Conservation (phyloP, 1,139 yeast genomes). For the Suhomyces bolitotheri region DNA sequence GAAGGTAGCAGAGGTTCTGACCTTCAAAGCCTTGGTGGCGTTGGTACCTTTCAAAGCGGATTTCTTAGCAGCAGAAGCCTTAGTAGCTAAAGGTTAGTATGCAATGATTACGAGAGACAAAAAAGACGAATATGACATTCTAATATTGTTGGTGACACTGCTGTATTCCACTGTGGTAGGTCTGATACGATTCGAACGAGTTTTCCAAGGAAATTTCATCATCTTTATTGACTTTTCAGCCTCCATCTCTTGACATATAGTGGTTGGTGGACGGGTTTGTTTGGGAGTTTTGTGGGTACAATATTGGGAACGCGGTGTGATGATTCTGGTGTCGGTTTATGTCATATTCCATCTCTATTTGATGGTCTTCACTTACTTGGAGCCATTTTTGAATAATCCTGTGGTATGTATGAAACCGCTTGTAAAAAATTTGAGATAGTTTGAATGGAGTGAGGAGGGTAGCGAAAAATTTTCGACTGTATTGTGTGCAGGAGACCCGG, state of each 20-base stretch:
- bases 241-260: too few species aligned
- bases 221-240: too few species aligned
- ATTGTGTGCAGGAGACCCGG: conserved; percentile 9
- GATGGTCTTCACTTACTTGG: conserved; percentile 20
- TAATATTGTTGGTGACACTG: neutral
- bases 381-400: conserved; percentile 29
- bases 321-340: neutral
- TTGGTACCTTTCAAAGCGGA: conserved; percentile 98
- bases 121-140: neutral
- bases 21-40: conserved; percentile 87
- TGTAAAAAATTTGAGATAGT: conserved; percentile 13
- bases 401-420: conserved; percentile 12
- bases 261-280: too few species aligned
- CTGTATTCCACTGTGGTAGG: too few species aligned
- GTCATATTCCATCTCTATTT: neutral
- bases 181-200: too few species aligned
- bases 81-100: conserved; percentile 27
- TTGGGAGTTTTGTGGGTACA: too few species aligned
- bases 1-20: conserved; percentile 94
- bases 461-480: conserved; percentile 16
- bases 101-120: neutral
- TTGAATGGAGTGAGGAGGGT: conserved; percentile 7
- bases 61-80: conserved; percentile 98
- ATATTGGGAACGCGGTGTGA: too few species aligned
- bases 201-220: too few species aligned